These are phyloP conservation scores for Tripidium arundinaceum DNA, from an alignment of 202 grass and related monocot genomes.

Conservation along the genomic window DNA sequence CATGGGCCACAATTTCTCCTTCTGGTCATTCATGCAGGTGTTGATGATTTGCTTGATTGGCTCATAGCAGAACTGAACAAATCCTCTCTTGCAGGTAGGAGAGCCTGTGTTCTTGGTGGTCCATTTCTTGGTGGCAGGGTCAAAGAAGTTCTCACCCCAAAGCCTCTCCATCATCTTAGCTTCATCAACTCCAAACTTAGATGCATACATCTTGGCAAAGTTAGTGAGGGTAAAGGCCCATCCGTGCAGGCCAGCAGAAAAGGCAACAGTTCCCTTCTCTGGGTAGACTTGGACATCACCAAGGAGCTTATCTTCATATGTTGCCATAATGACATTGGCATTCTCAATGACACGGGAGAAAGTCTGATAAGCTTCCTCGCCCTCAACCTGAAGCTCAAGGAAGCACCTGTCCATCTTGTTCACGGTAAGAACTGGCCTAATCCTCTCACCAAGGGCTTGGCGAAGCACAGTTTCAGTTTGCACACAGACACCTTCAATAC, in stretches of 20 bases:
- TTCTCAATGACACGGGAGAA: constrained; percentile 23
- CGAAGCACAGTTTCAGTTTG: constrained; percentile 40
- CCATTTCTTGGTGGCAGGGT: constrained; percentile 43
- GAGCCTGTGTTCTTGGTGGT: constrained; percentile 26
- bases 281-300: neutral
- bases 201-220: constrained; percentile 45
- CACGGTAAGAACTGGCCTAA: constrained; percentile 40
- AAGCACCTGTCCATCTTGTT: constrained; percentile 62
- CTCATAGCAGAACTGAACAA: constrained; percentile 48
- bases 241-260: constrained; percentile 34
- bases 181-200: constrained; percentile 35
- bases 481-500: constrained; percentile 34
- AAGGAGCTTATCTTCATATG: too few relatives aligned
- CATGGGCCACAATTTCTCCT: constrained; percentile 22
- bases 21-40: constrained; percentile 45
- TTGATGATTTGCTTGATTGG: constrained; percentile 43
- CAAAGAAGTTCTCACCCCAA: constrained; percentile 20
- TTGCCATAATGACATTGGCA: neutral
- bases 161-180: constrained; percentile 39
- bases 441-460: constrained; percentile 39
- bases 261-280: constrained; percentile 41
- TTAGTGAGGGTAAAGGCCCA: constrained; percentile 37
- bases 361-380: constrained; percentile 29
- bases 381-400: constrained; percentile 39
- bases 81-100: constrained; percentile 40